Evolutionary conservation across 768 basidiomycete genomes (phyloP).

Genomic region (Hemileccinum rubropunctum): DNA sequence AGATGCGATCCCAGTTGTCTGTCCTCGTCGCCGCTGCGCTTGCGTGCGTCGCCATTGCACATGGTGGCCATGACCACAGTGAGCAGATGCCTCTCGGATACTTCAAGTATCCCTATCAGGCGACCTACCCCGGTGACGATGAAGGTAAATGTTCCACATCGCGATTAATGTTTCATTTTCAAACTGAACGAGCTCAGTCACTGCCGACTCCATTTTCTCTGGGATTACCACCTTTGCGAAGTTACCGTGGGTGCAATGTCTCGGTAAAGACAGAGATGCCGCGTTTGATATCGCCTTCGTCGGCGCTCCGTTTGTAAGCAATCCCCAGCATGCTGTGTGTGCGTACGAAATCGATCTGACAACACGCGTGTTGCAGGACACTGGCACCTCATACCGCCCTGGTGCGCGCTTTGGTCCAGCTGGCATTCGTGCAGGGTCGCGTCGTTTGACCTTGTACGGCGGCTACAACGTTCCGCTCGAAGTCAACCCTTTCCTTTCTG

Average conservation of each 20-base stretch:
- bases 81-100: conserved; percentile 67
- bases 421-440: conserved; percentile 77
- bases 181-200: conserved; percentile 43
- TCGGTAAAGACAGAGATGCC: conserved; percentile 55
- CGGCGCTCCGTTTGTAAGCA: conserved; percentile 70
- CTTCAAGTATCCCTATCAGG: conserved; percentile 63
- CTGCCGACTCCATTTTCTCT: conserved; percentile 76
- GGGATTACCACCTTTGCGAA: conserved; percentile 86
- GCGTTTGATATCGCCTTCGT: conserved; percentile 81
- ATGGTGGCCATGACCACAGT: conserved; percentile 41
- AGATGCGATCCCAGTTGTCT: conserved; percentile 24
- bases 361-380: conserved; percentile 43
- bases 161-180: neutral
- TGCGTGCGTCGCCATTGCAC: conserved; percentile 30
- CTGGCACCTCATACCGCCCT: conserved; percentile 73
- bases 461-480: conserved; percentile 76
- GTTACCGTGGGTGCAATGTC: conserved; percentile 81
- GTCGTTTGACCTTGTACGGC: conserved; percentile 71
- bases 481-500: conserved; percentile 68
- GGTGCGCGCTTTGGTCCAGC: conserved; percentile 86
- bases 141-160: conserved; percentile 42
- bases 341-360: neutral
- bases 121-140: conserved; percentile 49
- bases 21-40: conserved; percentile 27
- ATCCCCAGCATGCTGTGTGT: neutral